Conservation (phyloP, 108 stramenopile genomes). For the Conticribra guillardii region DNA sequence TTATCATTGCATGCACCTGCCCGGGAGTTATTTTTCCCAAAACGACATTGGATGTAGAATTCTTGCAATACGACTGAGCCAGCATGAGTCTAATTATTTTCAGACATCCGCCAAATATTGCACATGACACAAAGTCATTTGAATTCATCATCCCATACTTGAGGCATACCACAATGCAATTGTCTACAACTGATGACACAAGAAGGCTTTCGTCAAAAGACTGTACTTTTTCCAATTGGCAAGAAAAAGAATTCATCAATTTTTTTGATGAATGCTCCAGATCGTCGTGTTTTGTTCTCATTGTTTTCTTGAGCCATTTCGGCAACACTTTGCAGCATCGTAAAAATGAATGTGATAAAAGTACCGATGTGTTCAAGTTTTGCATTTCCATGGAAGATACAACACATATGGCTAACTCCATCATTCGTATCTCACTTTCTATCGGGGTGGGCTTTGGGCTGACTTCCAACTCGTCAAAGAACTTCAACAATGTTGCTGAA, state of each 20-base stretch:
- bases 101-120: conserved; percentile 39
- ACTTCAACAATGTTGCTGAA: conserved; percentile 5
- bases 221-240: conserved; percentile 9
- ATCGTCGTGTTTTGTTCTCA: conserved; percentile 7
- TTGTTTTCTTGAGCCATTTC: conserved; percentile 25
- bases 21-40: conserved; percentile 24
- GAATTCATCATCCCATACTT: conserved; percentile 47
- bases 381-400: neutral
- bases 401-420: conserved; percentile 15
- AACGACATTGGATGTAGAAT: neutral
- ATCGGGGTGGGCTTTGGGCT: neutral
- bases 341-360: conserved; percentile 29
- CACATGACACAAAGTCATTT: conserved; percentile 5
- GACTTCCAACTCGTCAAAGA: conserved; percentile 15
- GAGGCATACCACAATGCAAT: conserved; percentile 37
- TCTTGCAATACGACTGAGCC: neutral
- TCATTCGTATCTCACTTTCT: conserved; percentile 20
- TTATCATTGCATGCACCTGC: conserved; percentile 48
- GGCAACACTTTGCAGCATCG: conserved; percentile 40
- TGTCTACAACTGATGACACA: conserved; percentile 20
- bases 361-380: neutral
- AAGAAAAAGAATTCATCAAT: conserved; percentile 7
- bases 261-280: conserved; percentile 3
- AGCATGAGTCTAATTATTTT: conserved; percentile 37
- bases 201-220: conserved; percentile 23